Conservation (phyloP, 768 basidiomycete genomes). For the Tubosaeta sp. region DNA sequence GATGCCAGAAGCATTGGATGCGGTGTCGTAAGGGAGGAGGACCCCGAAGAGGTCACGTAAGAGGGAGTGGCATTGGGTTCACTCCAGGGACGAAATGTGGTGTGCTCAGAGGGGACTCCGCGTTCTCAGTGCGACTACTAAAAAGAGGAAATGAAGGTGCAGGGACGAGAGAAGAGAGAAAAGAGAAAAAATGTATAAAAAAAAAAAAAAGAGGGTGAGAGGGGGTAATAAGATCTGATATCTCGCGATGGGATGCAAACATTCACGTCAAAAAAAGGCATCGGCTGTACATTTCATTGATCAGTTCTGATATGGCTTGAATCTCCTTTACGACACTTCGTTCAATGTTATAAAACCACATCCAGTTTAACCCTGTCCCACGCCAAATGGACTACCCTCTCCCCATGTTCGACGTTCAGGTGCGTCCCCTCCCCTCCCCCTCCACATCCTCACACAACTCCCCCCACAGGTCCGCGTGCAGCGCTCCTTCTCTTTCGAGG, state of each 20-base stretch:
- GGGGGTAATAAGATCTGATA: slow-evolving; percentile 18
- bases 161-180: slow-evolving; percentile 6
- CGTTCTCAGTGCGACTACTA: slow-evolving; percentile 7
- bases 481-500: slow-evolving; percentile 32
- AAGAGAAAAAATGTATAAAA: slow-evolving; percentile 1
- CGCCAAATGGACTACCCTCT: slow-evolving; percentile 14
- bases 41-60: slow-evolving; percentile 16
- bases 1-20: slow-evolving; percentile 31
- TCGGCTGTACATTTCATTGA: slow-evolving; percentile 1
- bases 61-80: background rate
- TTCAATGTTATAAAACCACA: background rate
- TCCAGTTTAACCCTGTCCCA: background rate
- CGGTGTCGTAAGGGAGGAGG: slow-evolving; percentile 19
- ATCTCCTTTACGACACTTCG: background rate
- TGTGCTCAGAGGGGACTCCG: slow-evolving; percentile 22
- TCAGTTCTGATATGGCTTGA: background rate
- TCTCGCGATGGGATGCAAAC: slow-evolving; percentile 30
- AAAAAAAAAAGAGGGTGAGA: background rate
- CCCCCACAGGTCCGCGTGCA: slow-evolving; percentile 25
- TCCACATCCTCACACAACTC: background rate
- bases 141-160: background rate
- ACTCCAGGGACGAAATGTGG: background rate
- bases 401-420: slow-evolving; percentile 23
- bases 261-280: background rate
- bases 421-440: background rate